Evolutionary conservation across 106 monocot genomes (phyloP).

Genomic region (Hemerocallis citrina): DNA sequence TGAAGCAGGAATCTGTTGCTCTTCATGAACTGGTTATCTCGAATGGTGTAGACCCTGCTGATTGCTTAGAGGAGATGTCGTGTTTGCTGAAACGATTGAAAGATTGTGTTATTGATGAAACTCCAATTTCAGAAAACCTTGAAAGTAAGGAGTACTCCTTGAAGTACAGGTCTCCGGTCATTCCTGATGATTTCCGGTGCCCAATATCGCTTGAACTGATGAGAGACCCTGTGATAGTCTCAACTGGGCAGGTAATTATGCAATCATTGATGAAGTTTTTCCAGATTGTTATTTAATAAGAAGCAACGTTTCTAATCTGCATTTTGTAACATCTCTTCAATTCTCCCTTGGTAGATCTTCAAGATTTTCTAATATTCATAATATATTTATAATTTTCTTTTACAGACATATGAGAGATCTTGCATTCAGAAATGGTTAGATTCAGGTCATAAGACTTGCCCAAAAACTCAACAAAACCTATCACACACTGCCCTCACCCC

Average conservation of each 20-base stretch:
- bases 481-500: slow-evolving; percentile 63
- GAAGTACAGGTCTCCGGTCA: slow-evolving; percentile 48
- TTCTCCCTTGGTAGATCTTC: neutral
- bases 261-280: too few relatives aligned
- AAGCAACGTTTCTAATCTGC: neutral
- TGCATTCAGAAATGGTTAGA: slow-evolving; percentile 84
- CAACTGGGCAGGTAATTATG: slow-evolving; percentile 54
- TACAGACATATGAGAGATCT: slow-evolving; percentile 75
- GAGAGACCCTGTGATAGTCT: slow-evolving; percentile 78
- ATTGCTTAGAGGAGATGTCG: slow-evolving; percentile 31
- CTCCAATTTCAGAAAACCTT: slow-evolving; percentile 16
- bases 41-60: slow-evolving; percentile 25
- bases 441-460: slow-evolving; percentile 68
- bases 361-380: neutral
- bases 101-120: slow-evolving; percentile 26
- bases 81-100: slow-evolving; percentile 42
- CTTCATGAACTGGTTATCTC: slow-evolving; percentile 45
- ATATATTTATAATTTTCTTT: neutral
- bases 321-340: neutral
- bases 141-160: slow-evolving; percentile 15
- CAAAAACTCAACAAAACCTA: slow-evolving; percentile 61
- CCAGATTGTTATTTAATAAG: neutral
- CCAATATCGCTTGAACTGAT: slow-evolving; percentile 79
- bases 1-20: slow-evolving; percentile 55
- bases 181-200: slow-evolving; percentile 79